Evolutionary conservation across 805 yeast species (phyloP), one percentile per base, ranked within the genome.

Genomic region (Nakazawaea ambrosiae): DNA sequence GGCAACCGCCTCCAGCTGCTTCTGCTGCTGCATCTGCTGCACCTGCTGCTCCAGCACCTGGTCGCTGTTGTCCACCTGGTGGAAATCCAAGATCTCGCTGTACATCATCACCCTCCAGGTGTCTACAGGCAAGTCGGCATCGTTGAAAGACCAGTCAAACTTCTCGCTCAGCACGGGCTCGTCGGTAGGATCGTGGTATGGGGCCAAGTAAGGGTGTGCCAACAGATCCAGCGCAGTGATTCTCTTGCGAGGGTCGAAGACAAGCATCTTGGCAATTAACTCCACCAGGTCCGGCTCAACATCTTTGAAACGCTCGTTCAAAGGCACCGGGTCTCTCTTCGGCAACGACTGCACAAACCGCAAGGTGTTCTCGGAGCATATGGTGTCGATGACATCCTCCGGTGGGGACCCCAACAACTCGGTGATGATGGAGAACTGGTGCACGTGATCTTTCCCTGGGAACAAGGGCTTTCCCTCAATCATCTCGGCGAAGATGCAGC

Each of bases 61-160:
- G 55, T 32, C 33, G 20, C 29, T 27, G 27, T 67, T 82, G 30
- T 80, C 89, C 42, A 84, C 85, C 58, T 88, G 95, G 61, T 90
- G 97, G 73, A 88, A 90, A 58, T 90, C 97, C 48, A 92, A 68
- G 45, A 90, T 92, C 63, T 90, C 98, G 37, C 95, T 82, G 63
- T 92, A 92, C 96, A 92, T 90, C 97, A 92, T 90, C 15, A 88
- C 95, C 65, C 95, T 79, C 98, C 98, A 90, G 11, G 96, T 87
- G 54, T 92, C 97, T 14, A 92, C 92, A 3, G 97, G 97, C 50
- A 90, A 70, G 60, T 90, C 98, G 0, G 96, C 97, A 50, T 94
- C 97, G 58, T 92, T 90, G 61, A 90, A 90, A 52, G 92, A 81
- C 99, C 99, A 92, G 61, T 92, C 98, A 53, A 92, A 92, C 57